Conservation (phyloP, 2,329 filamentous ascomycete species). For the Phaeosphaeria sp. region DNA sequence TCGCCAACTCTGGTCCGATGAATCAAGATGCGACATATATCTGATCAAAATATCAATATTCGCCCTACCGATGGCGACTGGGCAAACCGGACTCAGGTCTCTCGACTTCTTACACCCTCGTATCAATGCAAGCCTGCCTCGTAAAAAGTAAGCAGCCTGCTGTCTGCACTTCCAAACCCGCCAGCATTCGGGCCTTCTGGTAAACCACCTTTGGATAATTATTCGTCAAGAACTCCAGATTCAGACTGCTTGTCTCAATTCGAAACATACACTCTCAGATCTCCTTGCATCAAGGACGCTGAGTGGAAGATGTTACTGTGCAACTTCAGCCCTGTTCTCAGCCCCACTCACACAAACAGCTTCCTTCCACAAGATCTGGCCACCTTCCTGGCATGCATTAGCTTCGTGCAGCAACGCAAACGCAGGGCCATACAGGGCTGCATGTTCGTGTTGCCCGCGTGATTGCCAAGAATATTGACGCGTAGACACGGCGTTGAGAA, state of each 20-base stretch:
- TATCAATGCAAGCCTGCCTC: neutral
- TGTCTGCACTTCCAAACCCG: no score
- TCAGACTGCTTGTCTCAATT: neutral
- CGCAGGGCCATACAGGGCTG: neutral
- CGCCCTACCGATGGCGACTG: neutral
- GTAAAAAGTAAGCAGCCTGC: neutral
- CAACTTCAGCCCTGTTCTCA: neutral
- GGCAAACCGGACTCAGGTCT: neutral
- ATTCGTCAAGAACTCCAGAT: no score
- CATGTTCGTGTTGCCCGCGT: neutral
- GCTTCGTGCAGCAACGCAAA: neutral
- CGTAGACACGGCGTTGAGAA: neutral
- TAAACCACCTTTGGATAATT: no score
- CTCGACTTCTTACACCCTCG: neutral
- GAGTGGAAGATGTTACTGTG: neutral
- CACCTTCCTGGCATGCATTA: neutral
- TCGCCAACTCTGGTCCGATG: no score
- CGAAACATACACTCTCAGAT: neutral
- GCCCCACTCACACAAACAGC: neutral
- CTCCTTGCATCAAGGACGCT: neutral
- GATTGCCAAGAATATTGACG: neutral
- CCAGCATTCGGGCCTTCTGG: no score
- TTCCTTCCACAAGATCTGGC: neutral
- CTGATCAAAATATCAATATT: neutral
- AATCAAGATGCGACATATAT: neutral